phyloP scores from a whole-genome alignment of 345 rosid genomes.

The Gossypium longicalyx region DNA sequence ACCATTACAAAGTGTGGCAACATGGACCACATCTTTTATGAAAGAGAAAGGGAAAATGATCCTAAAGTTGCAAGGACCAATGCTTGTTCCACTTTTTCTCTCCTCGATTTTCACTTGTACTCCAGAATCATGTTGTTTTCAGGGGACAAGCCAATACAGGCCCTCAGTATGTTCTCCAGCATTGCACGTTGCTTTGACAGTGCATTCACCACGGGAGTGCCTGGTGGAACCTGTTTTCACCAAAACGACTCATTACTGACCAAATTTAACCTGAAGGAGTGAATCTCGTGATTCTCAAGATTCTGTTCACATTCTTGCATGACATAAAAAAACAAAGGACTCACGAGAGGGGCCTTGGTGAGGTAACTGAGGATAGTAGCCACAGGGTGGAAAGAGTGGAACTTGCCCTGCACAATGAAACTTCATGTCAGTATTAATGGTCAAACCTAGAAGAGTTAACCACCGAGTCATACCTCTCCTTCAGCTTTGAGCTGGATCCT shows the following conservation, averaged over 20 bases:
- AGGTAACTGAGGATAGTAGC: constrained; percentile 98
- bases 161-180: constrained; percentile 95
- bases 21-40: not conserved
- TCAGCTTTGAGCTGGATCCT: constrained; percentile 82
- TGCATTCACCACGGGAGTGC: constrained; percentile 95
- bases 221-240: constrained; percentile 70
- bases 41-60: constrained; percentile 12
- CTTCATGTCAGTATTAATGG: not conserved
- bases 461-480: constrained; percentile 51
- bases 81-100: constrained; percentile 16
- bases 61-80: constrained; percentile 9
- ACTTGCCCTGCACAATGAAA: constrained; percentile 59
- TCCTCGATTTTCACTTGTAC: constrained; percentile 55
- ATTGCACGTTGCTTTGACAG: constrained; percentile 93
- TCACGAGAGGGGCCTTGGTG: constrained; percentile 95
- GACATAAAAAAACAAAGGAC: constrained; percentile 18
- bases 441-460: no score
- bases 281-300: not conserved
- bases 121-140: constrained; percentile 99
- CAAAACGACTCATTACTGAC: not conserved
- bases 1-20: constrained; percentile 7
- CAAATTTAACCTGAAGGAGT: not conserved
- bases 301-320: not conserved
- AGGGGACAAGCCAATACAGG: constrained; percentile 88
- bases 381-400: constrained; percentile 96